Percentiles rank a stretch among this genome's conserved stretches.
Evolutionary conservation across 805 yeast species (phyloP).

Genomic region (Pichia nakasei): DNA sequence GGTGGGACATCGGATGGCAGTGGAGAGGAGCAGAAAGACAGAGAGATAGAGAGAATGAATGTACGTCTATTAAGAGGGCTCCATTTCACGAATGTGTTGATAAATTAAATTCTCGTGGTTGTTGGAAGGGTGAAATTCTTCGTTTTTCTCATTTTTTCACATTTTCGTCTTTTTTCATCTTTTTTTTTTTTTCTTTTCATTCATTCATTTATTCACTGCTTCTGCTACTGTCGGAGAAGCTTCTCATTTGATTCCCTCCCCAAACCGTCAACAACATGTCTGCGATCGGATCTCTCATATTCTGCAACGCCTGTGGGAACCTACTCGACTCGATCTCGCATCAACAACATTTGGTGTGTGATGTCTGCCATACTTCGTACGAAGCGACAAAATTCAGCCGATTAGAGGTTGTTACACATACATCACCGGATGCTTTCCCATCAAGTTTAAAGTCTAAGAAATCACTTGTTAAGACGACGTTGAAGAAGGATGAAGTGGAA

Average conservation of each 20-base stretch:
- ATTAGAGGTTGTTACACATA: conserved; percentile 77
- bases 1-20: conserved; percentile 6
- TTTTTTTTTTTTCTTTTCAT: neutral
- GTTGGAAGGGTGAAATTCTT: too few species aligned
- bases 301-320: conserved; percentile 90
- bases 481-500: conserved; percentile 68
- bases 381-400: conserved; percentile 50
- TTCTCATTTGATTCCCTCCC: too few species aligned
- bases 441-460: conserved; percentile 70
- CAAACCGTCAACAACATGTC: conserved; percentile 46
- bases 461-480: conserved; percentile 82
- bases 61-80: too few species aligned
- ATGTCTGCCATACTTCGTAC: conserved; percentile 35
- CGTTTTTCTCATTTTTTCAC: too few species aligned
- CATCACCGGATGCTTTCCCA: conserved; percentile 92
- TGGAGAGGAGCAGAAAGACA: too few species aligned
- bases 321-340: conserved; percentile 62
- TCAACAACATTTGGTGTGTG: conserved; percentile 17
- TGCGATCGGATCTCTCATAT: conserved; percentile 89
- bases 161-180: too few species aligned
- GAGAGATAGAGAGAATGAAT: too few species aligned
- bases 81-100: too few species aligned
- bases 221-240: too few species aligned
- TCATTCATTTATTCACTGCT: neutral
- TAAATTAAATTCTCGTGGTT: too few species aligned